Conservation (phyloP, 73 alveolate genomes). For the Symbiodinium pilosum region DNA sequence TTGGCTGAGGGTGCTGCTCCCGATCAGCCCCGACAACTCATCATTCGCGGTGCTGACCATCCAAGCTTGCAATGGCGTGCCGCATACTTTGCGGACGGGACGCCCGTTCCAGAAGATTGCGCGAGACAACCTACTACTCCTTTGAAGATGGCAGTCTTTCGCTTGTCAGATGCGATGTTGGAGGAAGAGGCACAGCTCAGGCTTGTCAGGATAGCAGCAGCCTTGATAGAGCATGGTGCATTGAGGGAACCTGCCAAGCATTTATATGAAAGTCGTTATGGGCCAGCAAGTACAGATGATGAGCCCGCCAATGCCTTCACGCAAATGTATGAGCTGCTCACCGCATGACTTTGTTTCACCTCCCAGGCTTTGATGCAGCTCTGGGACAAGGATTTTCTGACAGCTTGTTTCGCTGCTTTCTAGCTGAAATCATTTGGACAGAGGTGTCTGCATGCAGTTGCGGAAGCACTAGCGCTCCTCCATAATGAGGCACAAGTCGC, state of each 20-base stretch:
- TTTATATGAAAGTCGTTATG: slow-evolving; percentile 29
- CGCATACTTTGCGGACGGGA: slow-evolving; percentile 18
- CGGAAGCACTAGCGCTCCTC: too few species aligned
- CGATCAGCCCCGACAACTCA: slow-evolving; percentile 9
- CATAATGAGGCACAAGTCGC: too few species aligned
- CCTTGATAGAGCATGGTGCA: slow-evolving; percentile 48
- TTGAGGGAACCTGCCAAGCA: slow-evolving; percentile 10
- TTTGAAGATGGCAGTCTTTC: slow-evolving; percentile 67
- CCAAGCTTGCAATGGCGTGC: neutral
- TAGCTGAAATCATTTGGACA: too few species aligned
- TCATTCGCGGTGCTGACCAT: neutral
- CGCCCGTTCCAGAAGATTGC: slow-evolving; percentile 37
- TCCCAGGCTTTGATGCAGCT: too few species aligned
- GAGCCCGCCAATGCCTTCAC: slow-evolving; percentile 3
- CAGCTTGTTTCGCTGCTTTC: too few species aligned
- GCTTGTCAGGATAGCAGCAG: slow-evolving; percentile 43
- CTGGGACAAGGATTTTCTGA: too few species aligned
- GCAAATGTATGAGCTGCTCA: slow-evolving; percentile 20
- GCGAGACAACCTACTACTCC: slow-evolving; percentile 54
- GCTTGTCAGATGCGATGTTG: slow-evolving; percentile 44
- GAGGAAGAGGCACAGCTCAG: slow-evolving; percentile 18
- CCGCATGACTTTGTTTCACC: too few species aligned
- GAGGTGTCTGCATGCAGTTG: too few species aligned
- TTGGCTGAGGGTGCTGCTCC: neutral
- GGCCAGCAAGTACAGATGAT: neutral